These are phyloP conservation scores for Dimocarpus longan DNA, from an alignment of 345 rosid genomes.

Conservation along the genomic window DNA sequence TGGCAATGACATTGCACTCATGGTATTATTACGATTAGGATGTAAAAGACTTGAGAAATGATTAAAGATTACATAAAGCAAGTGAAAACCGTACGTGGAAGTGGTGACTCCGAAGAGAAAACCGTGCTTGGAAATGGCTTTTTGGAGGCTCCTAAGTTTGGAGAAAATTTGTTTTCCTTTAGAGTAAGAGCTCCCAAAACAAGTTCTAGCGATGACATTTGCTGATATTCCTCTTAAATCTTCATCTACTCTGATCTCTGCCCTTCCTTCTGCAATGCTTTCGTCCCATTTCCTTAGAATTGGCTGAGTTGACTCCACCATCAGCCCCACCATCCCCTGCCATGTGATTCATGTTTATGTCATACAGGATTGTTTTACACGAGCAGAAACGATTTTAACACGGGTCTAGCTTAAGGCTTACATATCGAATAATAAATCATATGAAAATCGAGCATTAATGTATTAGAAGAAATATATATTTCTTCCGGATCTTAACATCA, in stretches of 20 bases:
- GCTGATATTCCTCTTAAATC: constrained; percentile 48
- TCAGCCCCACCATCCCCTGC: constrained; percentile 70
- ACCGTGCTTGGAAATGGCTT: constrained; percentile 35
- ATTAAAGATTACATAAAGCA: not conserved
- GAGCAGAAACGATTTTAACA: not conserved
- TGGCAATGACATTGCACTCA: not conserved
- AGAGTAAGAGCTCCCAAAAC: constrained; percentile 55
- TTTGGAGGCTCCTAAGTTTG: constrained; percentile 50
- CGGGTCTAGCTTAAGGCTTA: not conserved
- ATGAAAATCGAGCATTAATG: not conserved
- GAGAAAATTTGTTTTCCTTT: constrained; percentile 56
- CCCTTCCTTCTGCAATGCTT: constrained; percentile 31
- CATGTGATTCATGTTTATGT: not conserved
- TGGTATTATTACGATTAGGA: not conserved
- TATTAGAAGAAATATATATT: not conserved
- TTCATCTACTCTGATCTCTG: constrained; percentile 49
- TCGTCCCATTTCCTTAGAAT: constrained; percentile 60
- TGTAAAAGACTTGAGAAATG: not conserved
- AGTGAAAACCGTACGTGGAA: constrained; percentile 29
- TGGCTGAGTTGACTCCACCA: constrained; percentile 52
- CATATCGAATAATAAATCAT: no score
- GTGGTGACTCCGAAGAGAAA: constrained; percentile 20
- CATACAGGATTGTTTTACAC: no score
- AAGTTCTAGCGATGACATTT: constrained; percentile 56
- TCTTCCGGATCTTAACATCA: no score